Evolutionary conservation across 805 yeast species (phyloP), one percentile per base, ranked within the genome.

Genomic region (Candida schatavii): DNA sequence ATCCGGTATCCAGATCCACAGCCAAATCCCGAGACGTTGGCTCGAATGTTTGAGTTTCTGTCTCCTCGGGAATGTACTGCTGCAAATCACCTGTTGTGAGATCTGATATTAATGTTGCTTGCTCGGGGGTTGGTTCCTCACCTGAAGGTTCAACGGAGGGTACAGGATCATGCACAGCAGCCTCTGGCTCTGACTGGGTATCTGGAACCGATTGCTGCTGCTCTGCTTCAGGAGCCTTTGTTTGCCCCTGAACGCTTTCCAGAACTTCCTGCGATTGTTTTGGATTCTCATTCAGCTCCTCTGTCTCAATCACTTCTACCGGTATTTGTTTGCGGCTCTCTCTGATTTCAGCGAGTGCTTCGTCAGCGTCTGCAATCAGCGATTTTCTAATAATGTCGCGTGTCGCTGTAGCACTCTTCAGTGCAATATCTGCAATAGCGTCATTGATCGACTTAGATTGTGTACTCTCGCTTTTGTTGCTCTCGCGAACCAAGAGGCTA

Each of bases 21-120:
- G 29, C 37, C 39, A 46, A 43, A 21, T 47, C 44, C 21, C 43
- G 46, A 25, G 36, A 20, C 19, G 46, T 22, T 10, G 48, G 48
- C 22, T 41, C 52, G 29, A 34, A 42, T n/a, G 23, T 36, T 7
- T 21, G 3, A 4, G 17, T 22, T 13, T 38, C 38, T 15, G 35
- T 33, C 4, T 29, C 22, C 19, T 49, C 48, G 7, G 56, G 54
- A 13, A 51, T 46, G 11, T 41, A 49, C 32, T 45, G 48, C 36
- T 49, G 51, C 13, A 52, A 38, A 21, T 51, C 49, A n/a, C 49
- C 48, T 2, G 45, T 40, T 10, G 45, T 44, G 30, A 49, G 43
- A 26, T 45, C 51, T 19, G 41, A 49, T 5, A 49, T 36, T 35
- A 52, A 45, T 9, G 52, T 51, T 18, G 37, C 22, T 14, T 51